Evolutionary conservation across 2,329 filamentous ascomycete genomes (phyloP).

Genomic region (Chrysosphaeria jannelii): DNA sequence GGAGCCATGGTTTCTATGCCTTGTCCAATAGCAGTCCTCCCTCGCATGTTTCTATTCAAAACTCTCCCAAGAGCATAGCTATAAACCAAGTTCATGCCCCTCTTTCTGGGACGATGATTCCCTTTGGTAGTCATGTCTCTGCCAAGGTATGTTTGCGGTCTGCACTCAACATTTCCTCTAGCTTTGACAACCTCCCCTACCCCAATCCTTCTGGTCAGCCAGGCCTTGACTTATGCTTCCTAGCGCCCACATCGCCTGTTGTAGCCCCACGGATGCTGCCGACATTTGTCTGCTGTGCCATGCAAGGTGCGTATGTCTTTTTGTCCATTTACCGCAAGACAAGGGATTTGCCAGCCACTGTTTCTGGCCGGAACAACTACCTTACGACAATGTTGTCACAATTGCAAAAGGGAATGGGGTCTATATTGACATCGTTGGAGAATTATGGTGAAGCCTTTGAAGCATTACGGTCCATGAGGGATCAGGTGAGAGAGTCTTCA

Average conservation of each 20-base stretch:
- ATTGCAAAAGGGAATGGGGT: slow-evolving; percentile 13
- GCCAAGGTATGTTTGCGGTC: slow-evolving; percentile 18
- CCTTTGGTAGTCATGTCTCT: slow-evolving; percentile 16
- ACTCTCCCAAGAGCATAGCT: neutral
- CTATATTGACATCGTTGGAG: slow-evolving; percentile 12
- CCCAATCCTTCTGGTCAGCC: slow-evolving; percentile 12
- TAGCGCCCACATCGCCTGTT: slow-evolving; percentile 10
- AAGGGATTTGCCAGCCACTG: slow-evolving; percentile 9
- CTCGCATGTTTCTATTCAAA: neutral
- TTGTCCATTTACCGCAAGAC: slow-evolving; percentile 14
- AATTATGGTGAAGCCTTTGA: slow-evolving; percentile 15
- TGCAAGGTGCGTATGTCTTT: slow-evolving; percentile 15
- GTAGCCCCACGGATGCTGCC: slow-evolving; percentile 15
- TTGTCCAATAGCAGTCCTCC: neutral
- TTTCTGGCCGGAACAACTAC: too few relatives aligned
- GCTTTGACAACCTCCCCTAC: slow-evolving; percentile 15
- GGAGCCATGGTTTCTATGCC: too few relatives aligned
- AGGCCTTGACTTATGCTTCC: slow-evolving; percentile 8
- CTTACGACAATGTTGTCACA: slow-evolving; percentile 10
- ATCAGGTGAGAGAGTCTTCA: too few relatives aligned
- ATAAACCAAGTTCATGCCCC: too few relatives aligned
- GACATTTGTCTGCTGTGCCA: slow-evolving; percentile 15
- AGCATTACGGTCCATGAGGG: slow-evolving; percentile 15
- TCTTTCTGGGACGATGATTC: slow-evolving; percentile 5
- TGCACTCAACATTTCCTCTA: slow-evolving; percentile 15